Evolutionary conservation across 2,329 filamentous ascomycete species (phyloP), one percentile per base, ranked within the genome.

Genomic region (Colletotrichum sublineola): DNA sequence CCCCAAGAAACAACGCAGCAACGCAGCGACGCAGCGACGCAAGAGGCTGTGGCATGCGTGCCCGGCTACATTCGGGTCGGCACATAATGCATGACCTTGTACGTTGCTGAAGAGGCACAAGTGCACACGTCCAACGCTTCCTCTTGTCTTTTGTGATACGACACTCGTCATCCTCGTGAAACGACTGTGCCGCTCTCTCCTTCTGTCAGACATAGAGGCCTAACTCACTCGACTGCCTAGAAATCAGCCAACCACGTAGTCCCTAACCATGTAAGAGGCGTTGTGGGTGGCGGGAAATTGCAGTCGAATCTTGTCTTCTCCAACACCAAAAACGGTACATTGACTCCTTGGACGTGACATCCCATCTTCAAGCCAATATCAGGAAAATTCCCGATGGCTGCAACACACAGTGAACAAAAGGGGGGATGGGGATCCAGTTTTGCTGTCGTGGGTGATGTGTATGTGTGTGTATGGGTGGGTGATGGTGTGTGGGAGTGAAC

Each of bases 201-300:
- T 15, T 33, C 29, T 55, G 9, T 46, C 52, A 24, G 24, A 24
- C 24, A 24, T 24, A 24, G 24, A 24, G 24, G 24, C 24, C 24
- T 24, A 24, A 24, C 24, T 24, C 24, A 24, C 24, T 24, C 24
- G 24, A 24, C 24, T 24, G 24, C 24, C 24, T 57, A 31, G 50
- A 12, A 31, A 20, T n/a, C 53, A n/a, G 9, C 20, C 33, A 56
- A 56, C 31, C 53, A 14, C 9, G 3, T 7, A 8, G 5, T 38
- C 6, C 53, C 9, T 18, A n/a, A 29, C 29, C 31, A 11, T 56
- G 52, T 33, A 40, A 40, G 18, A 52, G 56, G 40, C 68, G 11
- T 56, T 71, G 58, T 72, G 58, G 65, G n/a, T 72, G 69, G 69
- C 69, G 69, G 69, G 58, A 72, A 72, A 72, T 68, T 72, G 69